phyloP scores from a whole-genome alignment of 805 yeast genomes.

The Suhomyces emberorum region DNA sequence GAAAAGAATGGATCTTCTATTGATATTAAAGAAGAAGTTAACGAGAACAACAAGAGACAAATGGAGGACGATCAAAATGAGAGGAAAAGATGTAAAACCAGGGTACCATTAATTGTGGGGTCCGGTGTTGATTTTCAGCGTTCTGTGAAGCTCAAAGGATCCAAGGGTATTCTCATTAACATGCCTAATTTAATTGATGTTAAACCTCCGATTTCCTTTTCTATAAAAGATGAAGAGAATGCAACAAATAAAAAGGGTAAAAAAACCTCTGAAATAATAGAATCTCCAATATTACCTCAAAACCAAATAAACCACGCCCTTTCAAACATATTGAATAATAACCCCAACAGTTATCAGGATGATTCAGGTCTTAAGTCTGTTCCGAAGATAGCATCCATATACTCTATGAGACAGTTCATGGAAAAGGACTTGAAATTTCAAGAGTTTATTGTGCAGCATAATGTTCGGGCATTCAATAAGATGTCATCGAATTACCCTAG shows the following conservation, averaged over 20 bases:
- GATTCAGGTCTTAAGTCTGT: conserved; percentile 11
- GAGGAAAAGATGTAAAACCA: background rate
- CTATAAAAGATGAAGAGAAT: conserved; percentile 4
- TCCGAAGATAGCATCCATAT: conserved; percentile 45
- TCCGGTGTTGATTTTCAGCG: conserved; percentile 46
- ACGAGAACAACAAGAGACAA: background rate
- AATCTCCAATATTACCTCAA: conserved; percentile 11
- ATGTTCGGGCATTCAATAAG: conserved; percentile 7
- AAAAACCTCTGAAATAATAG: conserved; percentile 5
- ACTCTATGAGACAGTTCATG: conserved; percentile 55
- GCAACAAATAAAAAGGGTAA: conserved; percentile 6
- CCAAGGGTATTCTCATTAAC: conserved; percentile 51
- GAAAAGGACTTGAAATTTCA: conserved; percentile 51
- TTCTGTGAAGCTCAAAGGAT: conserved; percentile 40
- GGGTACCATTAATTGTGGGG: conserved; percentile 40
- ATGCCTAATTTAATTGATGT: conserved; percentile 48
- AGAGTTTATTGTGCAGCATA: conserved; percentile 22
- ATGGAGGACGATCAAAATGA: conserved; percentile 2
- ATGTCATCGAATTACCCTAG: conserved; percentile 5
- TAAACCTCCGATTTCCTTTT: conserved; percentile 26
- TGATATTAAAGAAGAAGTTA: background rate
- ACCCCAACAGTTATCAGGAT: conserved; percentile 12
- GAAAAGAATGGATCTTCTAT: background rate
- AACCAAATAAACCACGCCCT: conserved; percentile 12
- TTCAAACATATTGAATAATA: conserved; percentile 1